phyloP scores from a whole-genome alignment of 1,139 yeast genomes.

The Nematodospora anomalae region DNA sequence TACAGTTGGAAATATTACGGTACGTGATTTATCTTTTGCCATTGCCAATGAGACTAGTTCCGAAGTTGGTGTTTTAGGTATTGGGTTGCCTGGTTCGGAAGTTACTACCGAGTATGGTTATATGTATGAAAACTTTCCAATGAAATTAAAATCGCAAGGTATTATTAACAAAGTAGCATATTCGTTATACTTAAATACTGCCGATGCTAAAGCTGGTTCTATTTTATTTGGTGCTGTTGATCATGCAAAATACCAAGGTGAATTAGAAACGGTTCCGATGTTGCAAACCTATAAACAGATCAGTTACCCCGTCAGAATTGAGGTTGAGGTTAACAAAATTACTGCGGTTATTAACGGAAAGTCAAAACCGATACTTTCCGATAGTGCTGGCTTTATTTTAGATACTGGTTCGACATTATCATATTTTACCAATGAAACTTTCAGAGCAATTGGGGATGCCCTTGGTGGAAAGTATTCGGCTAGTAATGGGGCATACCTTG shows the following conservation, averaged over 20 bases:
- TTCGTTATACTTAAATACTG: constrained; percentile 49
- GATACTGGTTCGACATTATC: constrained; percentile 46
- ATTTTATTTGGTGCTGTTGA: constrained; percentile 39
- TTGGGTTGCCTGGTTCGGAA: constrained; percentile 55
- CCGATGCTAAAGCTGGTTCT: constrained; percentile 28
- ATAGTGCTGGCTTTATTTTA: constrained; percentile 31
- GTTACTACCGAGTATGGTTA: constrained; percentile 23
- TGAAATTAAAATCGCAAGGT: constrained; percentile 38
- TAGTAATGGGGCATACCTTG: constrained; percentile 24
- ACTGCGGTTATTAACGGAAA: constrained; percentile 22
- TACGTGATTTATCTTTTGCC: constrained; percentile 50
- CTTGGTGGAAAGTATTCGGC: constrained; percentile 26
- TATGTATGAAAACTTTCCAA: constrained; percentile 31
- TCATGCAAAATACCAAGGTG: constrained; percentile 45
- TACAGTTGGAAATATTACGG: constrained; percentile 35
- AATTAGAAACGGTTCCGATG: constrained; percentile 10
- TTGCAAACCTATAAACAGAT: constrained; percentile 3
- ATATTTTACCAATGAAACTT: constrained; percentile 29
- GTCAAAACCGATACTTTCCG: constrained; percentile 16
- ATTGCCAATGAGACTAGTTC: constrained; percentile 44
- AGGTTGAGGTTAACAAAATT: constrained; percentile 19
- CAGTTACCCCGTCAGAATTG: constrained; percentile 8
- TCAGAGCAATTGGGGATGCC: constrained; percentile 25
- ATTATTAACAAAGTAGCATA: constrained; percentile 51
- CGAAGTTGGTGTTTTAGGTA: constrained; percentile 51